Conservation (phyloP, 345 rosid genomes). For the Eutrema yunnanense region DNA sequence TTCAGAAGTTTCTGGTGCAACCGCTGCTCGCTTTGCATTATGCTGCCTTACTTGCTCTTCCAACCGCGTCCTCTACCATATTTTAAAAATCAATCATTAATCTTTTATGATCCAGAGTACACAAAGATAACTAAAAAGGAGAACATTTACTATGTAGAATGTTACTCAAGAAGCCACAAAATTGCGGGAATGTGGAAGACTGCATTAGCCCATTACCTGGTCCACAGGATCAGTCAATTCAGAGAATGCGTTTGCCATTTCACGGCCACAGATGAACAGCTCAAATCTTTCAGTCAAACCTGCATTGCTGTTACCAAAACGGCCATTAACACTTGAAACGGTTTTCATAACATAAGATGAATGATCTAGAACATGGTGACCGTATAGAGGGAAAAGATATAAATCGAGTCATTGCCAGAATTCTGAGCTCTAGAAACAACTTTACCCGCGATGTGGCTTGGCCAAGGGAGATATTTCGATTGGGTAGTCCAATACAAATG, state of each 20-base stretch:
- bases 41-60: conserved; percentile 96
- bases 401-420: neutral
- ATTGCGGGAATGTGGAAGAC: neutral
- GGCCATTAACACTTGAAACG: neutral
- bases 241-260: conserved; percentile 93
- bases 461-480: conserved; percentile 94
- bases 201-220: conserved; percentile 46
- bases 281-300: conserved; percentile 95
- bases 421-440: neutral
- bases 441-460: conserved; percentile 81
- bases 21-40: conserved; percentile 60
- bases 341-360: neutral
- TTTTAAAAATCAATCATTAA: neutral
- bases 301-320: conserved; percentile 31
- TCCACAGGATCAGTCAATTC: conserved; percentile 93
- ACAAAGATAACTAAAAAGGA: neutral
- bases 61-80: conserved; percentile 66
- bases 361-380: conserved; percentile 8
- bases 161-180: neutral
- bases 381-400: neutral
- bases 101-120: neutral
- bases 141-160: neutral
- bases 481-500: conserved; percentile 94
- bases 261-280: conserved; percentile 93
- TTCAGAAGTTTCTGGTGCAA: conserved; percentile 28